Conservation (phyloP, 495 filamentous ascomycete species). For the Xylaria longipes region DNA sequence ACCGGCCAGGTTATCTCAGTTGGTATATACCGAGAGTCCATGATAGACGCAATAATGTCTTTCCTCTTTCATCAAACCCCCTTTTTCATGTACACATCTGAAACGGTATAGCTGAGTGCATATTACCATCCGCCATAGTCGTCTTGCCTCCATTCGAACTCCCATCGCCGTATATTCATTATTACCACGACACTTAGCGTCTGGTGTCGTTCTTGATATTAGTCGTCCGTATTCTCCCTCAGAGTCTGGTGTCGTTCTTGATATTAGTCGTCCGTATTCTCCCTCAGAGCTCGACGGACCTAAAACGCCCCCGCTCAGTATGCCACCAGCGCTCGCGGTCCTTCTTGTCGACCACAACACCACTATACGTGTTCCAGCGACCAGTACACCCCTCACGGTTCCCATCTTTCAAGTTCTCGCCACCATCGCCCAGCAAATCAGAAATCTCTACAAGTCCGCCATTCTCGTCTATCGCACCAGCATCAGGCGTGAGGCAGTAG, state of each 20-base stretch:
- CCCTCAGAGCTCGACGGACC: constrained; percentile 39
- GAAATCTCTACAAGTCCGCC: constrained; percentile 61
- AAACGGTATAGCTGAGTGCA: not conserved
- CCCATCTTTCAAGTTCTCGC: constrained; percentile 45
- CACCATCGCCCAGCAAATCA: constrained; percentile 55
- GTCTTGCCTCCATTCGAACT: not conserved
- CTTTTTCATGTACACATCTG: not conserved
- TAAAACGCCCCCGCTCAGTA: constrained; percentile 55
- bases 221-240: not conserved
- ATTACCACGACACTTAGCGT: constrained; percentile 1
- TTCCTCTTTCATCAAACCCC: not conserved
- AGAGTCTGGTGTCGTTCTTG: not conserved
- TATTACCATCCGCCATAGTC: not conserved
- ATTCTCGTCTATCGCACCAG: constrained; percentile 60
- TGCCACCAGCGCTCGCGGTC: constrained; percentile 56
- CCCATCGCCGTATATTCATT: constrained; percentile 5
- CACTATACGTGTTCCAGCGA: constrained; percentile 58
- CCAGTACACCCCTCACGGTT: constrained; percentile 59
- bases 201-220: not conserved
- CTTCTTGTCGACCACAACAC: constrained; percentile 38
- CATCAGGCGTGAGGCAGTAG: constrained; percentile 66
- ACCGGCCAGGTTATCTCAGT: not conserved
- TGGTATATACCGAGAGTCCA: not conserved
- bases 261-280: not conserved
- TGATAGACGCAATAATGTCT: constrained; percentile 5